Base-by-base conservation (phyloP, 768 basidiomycete species). In the Lepiota venenata region DNA sequence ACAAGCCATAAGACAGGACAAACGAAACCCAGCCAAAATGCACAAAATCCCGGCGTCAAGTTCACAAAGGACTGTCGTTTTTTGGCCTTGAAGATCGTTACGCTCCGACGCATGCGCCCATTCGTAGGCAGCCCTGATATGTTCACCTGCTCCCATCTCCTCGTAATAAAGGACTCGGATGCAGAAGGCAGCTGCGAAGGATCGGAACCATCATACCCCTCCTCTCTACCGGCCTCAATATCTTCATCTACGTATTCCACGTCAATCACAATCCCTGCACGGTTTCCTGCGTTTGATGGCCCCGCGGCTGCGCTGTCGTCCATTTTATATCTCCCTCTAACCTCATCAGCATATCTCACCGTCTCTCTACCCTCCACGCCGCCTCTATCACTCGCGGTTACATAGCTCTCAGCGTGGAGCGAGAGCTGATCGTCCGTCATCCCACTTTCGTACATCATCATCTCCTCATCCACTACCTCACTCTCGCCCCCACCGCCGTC, bases 1-100 rank as follows among this genome's bases (percentile, higher is more conserved):
- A 89, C 74, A 42, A 90, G 75, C 88, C 88, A 90, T 49, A 88
- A 77, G 67, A 85, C 80, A 0, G 88, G 88, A 43, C 78, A 84
- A 44, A 88, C 53, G 60, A 90, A 90, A 2, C 88, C 88, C 0
- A 84, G 53, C 84, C 85, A 89, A 69, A 90, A 90, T n/a, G 87
- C 70, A 65, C 84, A 77, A 61, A 78, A 76, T 2, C 80, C 73
- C 0, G 80, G 77, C 0, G 77, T 79, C 7, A 64, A 60, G 9
- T 47, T 58, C 25, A 57, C 37, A 1, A 56, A 56, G 14, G 62
- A 40, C 61, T 60, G 69, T 36, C 63, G 68, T 42, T 49, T 67
- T 59, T 77, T 73, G 14, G 67, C 61, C 35, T 67, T 69, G 61
- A 72, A 70, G 8, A 56, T 59, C 1, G 63, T 59, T 12, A 65